A percentile compares a stretch with the other conserved stretches of the same genome.
Evolutionary conservation across 2,329 filamentous ascomycete genomes (phyloP).

Genomic region (Aureobasidium namibiae): DNA sequence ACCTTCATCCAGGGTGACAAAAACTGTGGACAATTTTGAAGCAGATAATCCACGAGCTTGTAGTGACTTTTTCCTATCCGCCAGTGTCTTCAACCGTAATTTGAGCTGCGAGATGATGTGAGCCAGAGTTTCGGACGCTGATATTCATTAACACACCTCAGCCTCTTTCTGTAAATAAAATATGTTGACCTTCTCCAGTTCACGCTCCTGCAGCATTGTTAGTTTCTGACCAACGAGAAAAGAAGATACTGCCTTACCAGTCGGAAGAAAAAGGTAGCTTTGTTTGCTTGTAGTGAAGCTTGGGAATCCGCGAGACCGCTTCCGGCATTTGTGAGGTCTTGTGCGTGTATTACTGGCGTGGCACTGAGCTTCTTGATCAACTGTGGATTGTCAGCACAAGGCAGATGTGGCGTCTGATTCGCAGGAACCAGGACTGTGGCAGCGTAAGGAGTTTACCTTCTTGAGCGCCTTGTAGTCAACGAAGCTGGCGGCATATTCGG

Average conservation of each 20-base stretch:
- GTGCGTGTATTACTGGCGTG: constrained; percentile 73
- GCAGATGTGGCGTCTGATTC: background rate
- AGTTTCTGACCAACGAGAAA: background rate
- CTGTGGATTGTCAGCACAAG: constrained; percentile 41
- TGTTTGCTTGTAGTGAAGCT: constrained; percentile 86
- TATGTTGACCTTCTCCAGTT: constrained; percentile 95
- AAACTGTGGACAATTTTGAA: constrained; percentile 84
- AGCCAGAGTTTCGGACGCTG: constrained; percentile 13
- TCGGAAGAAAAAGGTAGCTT: constrained; percentile 97
- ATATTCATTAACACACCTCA: constrained; percentile 56
- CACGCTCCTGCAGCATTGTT: constrained; percentile 62
- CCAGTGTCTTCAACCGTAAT: constrained; percentile 78
- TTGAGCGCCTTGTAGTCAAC: constrained; percentile 99
- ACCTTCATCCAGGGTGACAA: constrained; percentile 89
- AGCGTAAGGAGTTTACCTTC: constrained; percentile 56
- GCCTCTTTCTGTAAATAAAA: constrained; percentile 98
- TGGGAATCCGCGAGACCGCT: constrained; percentile 62
- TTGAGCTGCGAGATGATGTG: constrained; percentile 59
- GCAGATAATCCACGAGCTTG: constrained; percentile 64
- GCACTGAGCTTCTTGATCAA: constrained; percentile 97
- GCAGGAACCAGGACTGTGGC: background rate
- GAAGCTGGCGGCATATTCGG: constrained; percentile 98
- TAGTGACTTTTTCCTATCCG: constrained; percentile 90
- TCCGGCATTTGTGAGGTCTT: constrained; percentile 34
- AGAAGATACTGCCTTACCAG: constrained; percentile 47